These are phyloP conservation scores for Hexamita inflata DNA, from an alignment of 208 protist genomes.

Conservation along the genomic window DNA sequence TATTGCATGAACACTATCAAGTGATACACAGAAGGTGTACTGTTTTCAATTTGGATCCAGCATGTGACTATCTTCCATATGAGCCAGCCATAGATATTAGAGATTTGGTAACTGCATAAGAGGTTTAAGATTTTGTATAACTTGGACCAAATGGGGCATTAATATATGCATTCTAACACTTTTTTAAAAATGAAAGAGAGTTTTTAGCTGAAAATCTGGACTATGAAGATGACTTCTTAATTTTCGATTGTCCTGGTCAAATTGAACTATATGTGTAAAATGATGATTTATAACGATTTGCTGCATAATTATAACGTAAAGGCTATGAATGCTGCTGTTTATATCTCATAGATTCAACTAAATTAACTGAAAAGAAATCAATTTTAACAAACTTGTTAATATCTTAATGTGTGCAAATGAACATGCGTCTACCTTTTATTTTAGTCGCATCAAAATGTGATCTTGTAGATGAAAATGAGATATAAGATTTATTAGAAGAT, in stretches of 20 bases:
- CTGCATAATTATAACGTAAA: not conserved
- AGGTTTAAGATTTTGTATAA: slow-evolving; percentile 27
- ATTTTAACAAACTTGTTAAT: no score
- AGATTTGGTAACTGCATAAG: slow-evolving; percentile 25
- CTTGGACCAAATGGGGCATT: slow-evolving; percentile 41
- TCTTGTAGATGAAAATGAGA: no score
- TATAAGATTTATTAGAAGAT: no score
- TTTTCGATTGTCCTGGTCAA: slow-evolving; percentile 45
- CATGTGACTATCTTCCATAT: slow-evolving; percentile 34
- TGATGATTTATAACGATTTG: not conserved
- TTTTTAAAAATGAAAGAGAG: slow-evolving; percentile 20
- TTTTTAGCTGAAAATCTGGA: slow-evolving; percentile 24
- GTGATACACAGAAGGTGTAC: slow-evolving; percentile 1
- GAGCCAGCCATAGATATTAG: slow-evolving; percentile 28
- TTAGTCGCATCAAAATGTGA: no score
- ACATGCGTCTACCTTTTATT: no score
- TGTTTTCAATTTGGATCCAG: slow-evolving; percentile 42
- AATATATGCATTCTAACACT: slow-evolving; percentile 39
- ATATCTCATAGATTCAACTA: no score
- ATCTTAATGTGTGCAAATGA: no score
- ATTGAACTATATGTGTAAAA: slow-evolving; percentile 32
- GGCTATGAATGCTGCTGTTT: no score
- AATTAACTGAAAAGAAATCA: no score
- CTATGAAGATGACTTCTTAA: slow-evolving; percentile 40
- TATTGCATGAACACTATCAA: no score